Percentiles rank a stretch among this genome's conserved stretches.
Evolutionary conservation across 306 rosid genomes (phyloP).

Genomic region (Ochetophila trinervis): DNA sequence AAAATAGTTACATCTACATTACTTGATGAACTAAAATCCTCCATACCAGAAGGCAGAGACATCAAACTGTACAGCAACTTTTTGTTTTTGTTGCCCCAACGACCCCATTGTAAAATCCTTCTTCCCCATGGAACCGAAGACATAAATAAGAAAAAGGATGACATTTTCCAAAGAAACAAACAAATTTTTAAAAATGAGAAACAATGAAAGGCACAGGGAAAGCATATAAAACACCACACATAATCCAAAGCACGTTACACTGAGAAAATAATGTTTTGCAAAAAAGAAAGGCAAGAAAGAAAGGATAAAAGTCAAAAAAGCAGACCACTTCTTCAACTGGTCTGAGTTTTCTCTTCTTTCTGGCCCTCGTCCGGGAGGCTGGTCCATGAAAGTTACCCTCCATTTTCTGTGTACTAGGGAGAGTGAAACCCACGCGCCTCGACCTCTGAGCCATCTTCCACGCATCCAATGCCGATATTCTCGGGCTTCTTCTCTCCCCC

Average conservation of each 20-base stretch:
- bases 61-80: too few species aligned
- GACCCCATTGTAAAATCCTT: too few species aligned
- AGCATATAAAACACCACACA: neutral
- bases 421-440: slow-evolving; percentile 1
- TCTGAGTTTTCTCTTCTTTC: slow-evolving; percentile 36
- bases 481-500: slow-evolving; percentile 54
- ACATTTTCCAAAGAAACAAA: too few species aligned
- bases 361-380: slow-evolving; percentile 40
- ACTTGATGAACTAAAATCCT: too few species aligned
- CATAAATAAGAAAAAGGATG: too few species aligned
- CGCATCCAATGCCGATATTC: slow-evolving; percentile 40
- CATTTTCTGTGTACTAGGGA: neutral
- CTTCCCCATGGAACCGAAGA: too few species aligned
- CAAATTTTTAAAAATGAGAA: neutral
- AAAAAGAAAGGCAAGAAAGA: neutral
- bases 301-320: neutral
- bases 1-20: too few species aligned
- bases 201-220: neutral
- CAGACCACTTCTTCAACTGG: slow-evolving; percentile 27
- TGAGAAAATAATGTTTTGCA: neutral
- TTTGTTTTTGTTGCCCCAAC: too few species aligned
- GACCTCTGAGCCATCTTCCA: slow-evolving; percentile 21
- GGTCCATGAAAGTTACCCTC: slow-evolving; percentile 30
- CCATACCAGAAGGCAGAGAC: too few species aligned
- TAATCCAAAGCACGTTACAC: neutral